Evolutionary conservation across 495 filamentous ascomycete species (phyloP).

Genomic region (Penicillium tannophilum): DNA sequence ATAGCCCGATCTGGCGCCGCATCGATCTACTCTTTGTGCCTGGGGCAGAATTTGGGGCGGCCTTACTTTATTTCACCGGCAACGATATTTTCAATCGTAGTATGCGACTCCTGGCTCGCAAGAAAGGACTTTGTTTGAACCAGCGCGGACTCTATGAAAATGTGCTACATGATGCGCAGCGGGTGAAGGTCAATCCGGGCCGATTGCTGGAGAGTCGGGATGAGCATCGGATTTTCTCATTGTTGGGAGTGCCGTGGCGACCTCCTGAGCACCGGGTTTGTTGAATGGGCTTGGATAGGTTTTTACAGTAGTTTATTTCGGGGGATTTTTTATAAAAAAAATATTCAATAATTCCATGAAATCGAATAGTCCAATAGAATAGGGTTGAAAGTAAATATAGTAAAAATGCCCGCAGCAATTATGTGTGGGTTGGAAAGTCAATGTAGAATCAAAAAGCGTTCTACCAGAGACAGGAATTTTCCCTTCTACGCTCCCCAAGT

Average conservation of each 20-base stretch:
- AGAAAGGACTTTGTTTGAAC: conserved; percentile 84
- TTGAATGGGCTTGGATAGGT: neutral
- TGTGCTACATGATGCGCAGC: conserved; percentile 60
- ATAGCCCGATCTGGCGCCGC: conserved; percentile 64
- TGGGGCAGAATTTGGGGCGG: conserved; percentile 78
- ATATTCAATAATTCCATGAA: neutral
- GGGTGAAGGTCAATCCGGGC: conserved; percentile 69
- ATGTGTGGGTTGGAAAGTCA: conserved; percentile 2
- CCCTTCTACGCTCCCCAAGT: neutral
- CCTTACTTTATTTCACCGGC: conserved; percentile 92
- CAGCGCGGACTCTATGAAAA: conserved; percentile 80
- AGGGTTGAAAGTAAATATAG: neutral
- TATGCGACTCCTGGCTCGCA: conserved; percentile 78
- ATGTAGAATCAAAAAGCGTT: neutral
- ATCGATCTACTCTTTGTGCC: conserved; percentile 90
- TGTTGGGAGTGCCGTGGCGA: conserved; percentile 86
- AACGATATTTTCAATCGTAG: conserved; percentile 97
- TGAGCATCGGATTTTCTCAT: conserved; percentile 84
- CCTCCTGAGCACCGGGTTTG: conserved; percentile 80
- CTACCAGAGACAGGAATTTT: neutral
- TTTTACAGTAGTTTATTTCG: neutral
- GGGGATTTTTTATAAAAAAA: neutral
- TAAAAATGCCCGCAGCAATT: neutral
- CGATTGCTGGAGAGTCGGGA: conserved; percentile 72
- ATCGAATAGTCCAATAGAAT: neutral